Percentiles rank a stretch among this genome's conserved stretches.
Evolutionary conservation across 805 yeast genomes (phyloP).

Genomic region (Lachancea lanzarotensis): DNA sequence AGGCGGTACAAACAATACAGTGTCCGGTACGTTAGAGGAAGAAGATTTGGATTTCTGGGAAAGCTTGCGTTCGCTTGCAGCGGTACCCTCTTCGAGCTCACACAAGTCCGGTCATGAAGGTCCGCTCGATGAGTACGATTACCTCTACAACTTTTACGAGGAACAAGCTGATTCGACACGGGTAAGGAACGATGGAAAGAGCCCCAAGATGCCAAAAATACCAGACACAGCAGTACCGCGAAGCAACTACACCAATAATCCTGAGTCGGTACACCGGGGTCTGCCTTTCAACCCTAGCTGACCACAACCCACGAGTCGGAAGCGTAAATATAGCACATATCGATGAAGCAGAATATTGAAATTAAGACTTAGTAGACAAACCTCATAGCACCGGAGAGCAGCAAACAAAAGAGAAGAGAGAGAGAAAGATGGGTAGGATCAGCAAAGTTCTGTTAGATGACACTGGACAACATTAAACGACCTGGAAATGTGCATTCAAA

Average conservation of each 20-base stretch:
- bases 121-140: constrained; percentile 12
- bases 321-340: too few relatives aligned
- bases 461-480: too few relatives aligned
- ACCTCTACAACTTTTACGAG: constrained; percentile 15
- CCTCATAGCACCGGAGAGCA: neutral
- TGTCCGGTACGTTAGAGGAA: constrained; percentile 36
- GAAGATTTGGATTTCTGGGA: constrained; percentile 71
- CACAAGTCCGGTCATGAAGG: constrained; percentile 8
- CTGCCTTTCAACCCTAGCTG: constrained; percentile 12
- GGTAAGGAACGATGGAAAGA: neutral
- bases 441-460: neutral
- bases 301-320: neutral
- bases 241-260: neutral
- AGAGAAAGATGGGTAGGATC: neutral
- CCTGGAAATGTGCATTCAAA: too few relatives aligned
- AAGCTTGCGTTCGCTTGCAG: constrained; percentile 52
- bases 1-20: constrained; percentile 6
- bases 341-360: too few relatives aligned
- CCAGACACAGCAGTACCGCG: neutral
- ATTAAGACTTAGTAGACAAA: neutral
- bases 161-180: constrained; percentile 1
- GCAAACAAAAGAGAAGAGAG: neutral
- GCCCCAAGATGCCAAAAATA: neutral
- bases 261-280: constrained; percentile 2
- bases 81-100: constrained; percentile 16